Evolutionary conservation across 2,329 filamentous ascomycete genomes (phyloP).

Genomic region (Cladosporium velox): DNA sequence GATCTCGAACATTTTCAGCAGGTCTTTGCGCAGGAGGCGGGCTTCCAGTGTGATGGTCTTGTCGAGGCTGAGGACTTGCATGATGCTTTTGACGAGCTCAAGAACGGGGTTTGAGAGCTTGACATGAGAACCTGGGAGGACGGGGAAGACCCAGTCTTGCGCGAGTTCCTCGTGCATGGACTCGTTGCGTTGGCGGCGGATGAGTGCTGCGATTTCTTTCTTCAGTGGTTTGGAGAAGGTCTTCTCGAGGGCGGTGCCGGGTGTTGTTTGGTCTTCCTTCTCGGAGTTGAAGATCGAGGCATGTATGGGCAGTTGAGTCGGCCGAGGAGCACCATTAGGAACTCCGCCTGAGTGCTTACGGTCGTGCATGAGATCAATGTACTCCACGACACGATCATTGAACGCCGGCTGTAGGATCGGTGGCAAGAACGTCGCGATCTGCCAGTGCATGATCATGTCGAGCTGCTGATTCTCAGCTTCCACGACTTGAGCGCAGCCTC

Average conservation of each 20-base stretch:
- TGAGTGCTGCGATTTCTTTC: conserved; percentile 80
- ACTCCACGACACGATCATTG: conserved; percentile 90
- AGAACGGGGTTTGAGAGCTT: conserved; percentile 71
- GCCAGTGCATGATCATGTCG: conserved; percentile 97
- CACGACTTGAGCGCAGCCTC: conserved; percentile 80
- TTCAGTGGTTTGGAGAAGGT: conserved; percentile 86
- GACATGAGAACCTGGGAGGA: conserved; percentile 71
- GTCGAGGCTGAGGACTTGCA: conserved; percentile 89
- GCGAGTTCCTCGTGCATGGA: conserved; percentile 86
- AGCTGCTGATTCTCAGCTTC: conserved; percentile 75
- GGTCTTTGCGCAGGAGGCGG: conserved; percentile 81
- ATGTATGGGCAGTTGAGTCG: conserved; percentile 63
- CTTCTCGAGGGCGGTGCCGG: conserved; percentile 70
- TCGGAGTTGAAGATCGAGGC: conserved; percentile 57
- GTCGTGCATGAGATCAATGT: conserved; percentile 89
- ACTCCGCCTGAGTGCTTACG: conserved; percentile 66
- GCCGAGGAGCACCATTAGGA: conserved; percentile 53
- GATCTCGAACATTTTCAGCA: conserved; percentile 87
- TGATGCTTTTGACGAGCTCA: conserved; percentile 87
- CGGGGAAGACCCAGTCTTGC: conserved; percentile 81
- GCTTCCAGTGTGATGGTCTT: conserved; percentile 89
- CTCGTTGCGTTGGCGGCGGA: conserved; percentile 83
- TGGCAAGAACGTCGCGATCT: conserved; percentile 87
- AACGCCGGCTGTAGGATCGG: conserved; percentile 78
- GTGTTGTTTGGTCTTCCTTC: conserved; percentile 59